Conservation (phyloP, 306 rosid species). For the Prosopis cineraria region DNA sequence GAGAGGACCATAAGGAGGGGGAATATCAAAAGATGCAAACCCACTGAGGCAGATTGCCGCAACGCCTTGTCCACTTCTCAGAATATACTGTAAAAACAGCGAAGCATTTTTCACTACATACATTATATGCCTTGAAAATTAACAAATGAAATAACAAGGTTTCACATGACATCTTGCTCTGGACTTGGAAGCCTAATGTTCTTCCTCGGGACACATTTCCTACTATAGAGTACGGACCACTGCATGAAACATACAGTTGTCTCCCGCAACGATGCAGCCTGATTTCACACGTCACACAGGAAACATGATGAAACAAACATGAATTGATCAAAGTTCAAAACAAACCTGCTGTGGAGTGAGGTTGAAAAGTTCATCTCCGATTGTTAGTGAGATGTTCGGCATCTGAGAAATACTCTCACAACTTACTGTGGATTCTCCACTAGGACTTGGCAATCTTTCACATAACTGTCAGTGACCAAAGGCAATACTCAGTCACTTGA, state of each 20-base stretch:
- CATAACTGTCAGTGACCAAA: slow-evolving; percentile 59
- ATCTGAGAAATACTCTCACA: slow-evolving; percentile 55
- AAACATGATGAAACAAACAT: background rate
- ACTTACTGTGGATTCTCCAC: slow-evolving; percentile 65
- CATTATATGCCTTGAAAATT: background rate
- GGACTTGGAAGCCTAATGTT: no score
- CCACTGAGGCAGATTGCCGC: slow-evolving; percentile 71
- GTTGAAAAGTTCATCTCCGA: slow-evolving; percentile 52
- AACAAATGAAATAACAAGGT: background rate
- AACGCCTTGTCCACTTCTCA: slow-evolving; percentile 67
- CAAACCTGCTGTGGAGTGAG: slow-evolving; percentile 82
- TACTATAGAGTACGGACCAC: no score
- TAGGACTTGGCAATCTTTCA: slow-evolving; percentile 75
- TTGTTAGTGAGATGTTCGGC: slow-evolving; percentile 79
- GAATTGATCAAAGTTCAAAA: slow-evolving; percentile 2
- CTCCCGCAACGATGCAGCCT: background rate
- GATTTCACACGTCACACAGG: background rate
- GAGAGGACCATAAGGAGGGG: slow-evolving; percentile 74
- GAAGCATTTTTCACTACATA: slow-evolving; percentile 17
- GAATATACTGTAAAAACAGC: slow-evolving; percentile 56
- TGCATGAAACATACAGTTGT: background rate
- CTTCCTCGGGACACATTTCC: no score
- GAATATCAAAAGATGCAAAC: slow-evolving; percentile 68
- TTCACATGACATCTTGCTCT: slow-evolving; percentile 1
- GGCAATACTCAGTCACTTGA: slow-evolving; percentile 12